Percentiles rank a stretch among this genome's conserved stretches.
Conservation (phyloP, 345 rosid species). For the Salix caprea region DNA sequence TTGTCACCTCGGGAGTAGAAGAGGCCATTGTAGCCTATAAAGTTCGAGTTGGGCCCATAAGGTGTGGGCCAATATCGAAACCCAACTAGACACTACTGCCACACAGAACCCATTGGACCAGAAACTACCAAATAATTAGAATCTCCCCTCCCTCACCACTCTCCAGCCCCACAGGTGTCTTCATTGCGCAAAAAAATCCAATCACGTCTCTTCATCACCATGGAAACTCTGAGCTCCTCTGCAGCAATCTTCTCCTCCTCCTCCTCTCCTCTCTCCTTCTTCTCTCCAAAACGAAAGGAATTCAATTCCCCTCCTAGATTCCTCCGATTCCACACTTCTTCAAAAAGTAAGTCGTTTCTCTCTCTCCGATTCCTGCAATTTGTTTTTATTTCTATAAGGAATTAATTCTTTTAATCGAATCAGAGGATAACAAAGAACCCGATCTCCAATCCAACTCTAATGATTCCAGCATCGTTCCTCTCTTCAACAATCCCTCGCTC, state of each 20-base stretch:
- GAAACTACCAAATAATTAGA: background rate
- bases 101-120: background rate
- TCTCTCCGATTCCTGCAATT: no score
- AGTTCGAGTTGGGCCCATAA: background rate
- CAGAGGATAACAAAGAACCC: slow-evolving; percentile 49
- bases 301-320: slow-evolving; percentile 24
- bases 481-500: slow-evolving; percentile 46
- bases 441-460: slow-evolving; percentile 53
- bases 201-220: slow-evolving; percentile 20
- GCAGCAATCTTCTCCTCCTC: slow-evolving; percentile 51
- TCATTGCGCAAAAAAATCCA: background rate
- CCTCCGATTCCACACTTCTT: slow-evolving; percentile 38
- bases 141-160: background rate
- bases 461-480: slow-evolving; percentile 59
- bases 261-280: slow-evolving; percentile 46
- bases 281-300: slow-evolving; percentile 48
- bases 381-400: background rate
- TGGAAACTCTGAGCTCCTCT: slow-evolving; percentile 60
- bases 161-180: background rate
- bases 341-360: slow-evolving; percentile 44
- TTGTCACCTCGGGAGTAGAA: no score
- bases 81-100: background rate
- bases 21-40: no score
- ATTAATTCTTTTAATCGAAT: background rate
- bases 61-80: background rate